These are phyloP conservation scores for Claviceps spartinae DNA, from an alignment of 2,329 filamentous ascomycete species.

Conservation along the genomic window DNA sequence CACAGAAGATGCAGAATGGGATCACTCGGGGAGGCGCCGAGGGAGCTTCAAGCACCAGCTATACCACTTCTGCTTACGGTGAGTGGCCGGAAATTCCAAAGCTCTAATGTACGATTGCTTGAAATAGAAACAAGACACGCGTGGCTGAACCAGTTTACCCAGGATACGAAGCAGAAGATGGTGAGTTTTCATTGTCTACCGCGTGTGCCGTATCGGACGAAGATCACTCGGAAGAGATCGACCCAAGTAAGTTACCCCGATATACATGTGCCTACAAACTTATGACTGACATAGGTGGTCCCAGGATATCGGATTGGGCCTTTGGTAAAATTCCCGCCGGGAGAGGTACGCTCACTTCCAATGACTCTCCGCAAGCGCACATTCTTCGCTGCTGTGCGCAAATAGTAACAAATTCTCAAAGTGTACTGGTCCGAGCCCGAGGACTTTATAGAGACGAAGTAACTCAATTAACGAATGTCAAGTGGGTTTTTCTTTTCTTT, in stretches of 20 bases:
- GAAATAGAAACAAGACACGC: too few species aligned
- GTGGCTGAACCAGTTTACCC: background rate
- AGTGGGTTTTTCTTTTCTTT: constrained; percentile 42
- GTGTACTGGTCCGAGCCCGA: constrained; percentile 40
- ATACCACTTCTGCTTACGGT: constrained; percentile 1
- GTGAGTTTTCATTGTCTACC: background rate
- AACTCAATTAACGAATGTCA: constrained; percentile 27
- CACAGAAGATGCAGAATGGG: background rate
- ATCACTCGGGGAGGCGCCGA: background rate
- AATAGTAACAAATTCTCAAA: constrained; percentile 36
- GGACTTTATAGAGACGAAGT: constrained; percentile 21
- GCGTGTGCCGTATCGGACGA: background rate
- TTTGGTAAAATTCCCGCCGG: constrained; percentile 26
- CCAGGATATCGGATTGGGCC: constrained; percentile 27
- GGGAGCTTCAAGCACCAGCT: background rate
- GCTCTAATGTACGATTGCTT: background rate
- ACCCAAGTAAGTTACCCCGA: constrained; percentile 20
- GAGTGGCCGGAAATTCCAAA: background rate
- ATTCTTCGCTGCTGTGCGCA: constrained; percentile 1
- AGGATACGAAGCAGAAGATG: constrained; percentile 5
- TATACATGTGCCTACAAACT: background rate
- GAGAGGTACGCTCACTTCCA: constrained; percentile 21
- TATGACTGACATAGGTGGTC: background rate
- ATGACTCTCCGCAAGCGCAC: too few species aligned
- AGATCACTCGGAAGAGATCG: constrained; percentile 15